Base-by-base conservation (phyloP, 2,329 filamentous ascomycete genomes). In the Eurotiales sp. region DNA sequence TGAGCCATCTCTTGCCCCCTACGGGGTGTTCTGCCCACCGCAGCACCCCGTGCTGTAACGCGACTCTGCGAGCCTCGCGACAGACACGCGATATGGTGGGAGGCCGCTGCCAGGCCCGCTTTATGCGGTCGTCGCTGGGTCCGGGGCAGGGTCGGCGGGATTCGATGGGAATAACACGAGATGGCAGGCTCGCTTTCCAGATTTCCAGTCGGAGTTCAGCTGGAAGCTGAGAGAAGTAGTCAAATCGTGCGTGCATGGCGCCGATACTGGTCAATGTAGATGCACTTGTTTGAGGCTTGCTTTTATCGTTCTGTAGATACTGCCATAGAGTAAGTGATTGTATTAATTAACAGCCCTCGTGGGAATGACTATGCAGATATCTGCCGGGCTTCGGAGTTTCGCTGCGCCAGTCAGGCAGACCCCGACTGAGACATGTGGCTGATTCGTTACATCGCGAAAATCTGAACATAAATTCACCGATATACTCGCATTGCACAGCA, bases 21-120 rank as follows among this genome's bases (percentile, higher is more conserved):
- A n/a, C n/a, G n/a, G n/a, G n/a, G n/a, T 39, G 15, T 11, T 46
- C 44, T 11, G 44, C 44, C 44, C 44, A 46, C 12, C 44, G 22
- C 11, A 39, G 32, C 15, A 11, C 30, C 27, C 32, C 44, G 37
- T 39, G 22, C 19, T 15, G 15, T 17, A 46, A 29, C 19, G 44
- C 32, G n/a, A 46, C 44, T n/a, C 44, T 39, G 32, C 44, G 32
- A 39, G 44, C 30, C 12, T 46, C 32, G 10, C 23, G 30, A 25
- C 44, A 46, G 44, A 46, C 32, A 7, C 22, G 32, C 11, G 44
- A 21, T n/a, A 39, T 46, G 4, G 44, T 25, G 11, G 32, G 44
- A 6, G 44, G 44, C 17, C 21, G 30, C n/a, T 37, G 21, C 44
- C 44, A 46, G 21, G 25, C 6, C 32, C 32, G 32, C n/a, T 37